Percentiles rank a stretch among this genome's conserved stretches.
Conservation (phyloP, 345 rosid species). For the Isatis tinctoria region DNA sequence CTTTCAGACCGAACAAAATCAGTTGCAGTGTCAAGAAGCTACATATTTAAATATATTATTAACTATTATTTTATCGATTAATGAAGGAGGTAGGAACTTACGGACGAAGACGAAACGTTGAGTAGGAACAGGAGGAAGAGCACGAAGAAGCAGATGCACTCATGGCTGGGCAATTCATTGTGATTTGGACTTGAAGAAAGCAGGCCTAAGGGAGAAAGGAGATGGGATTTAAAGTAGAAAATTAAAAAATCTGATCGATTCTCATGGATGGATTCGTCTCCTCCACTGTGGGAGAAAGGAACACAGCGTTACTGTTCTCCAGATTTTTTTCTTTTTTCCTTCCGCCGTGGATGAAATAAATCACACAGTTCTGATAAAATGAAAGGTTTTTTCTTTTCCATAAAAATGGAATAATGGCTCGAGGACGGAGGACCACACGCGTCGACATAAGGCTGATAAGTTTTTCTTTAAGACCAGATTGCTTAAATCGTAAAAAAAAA, state of each 20-base stretch:
- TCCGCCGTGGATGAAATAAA: neutral
- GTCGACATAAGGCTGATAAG: slow-evolving; percentile 16
- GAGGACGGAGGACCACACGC: slow-evolving; percentile 34
- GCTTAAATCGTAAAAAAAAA: too few relatives aligned
- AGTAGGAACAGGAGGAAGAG: slow-evolving; percentile 43
- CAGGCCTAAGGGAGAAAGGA: neutral
- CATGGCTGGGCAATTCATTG: slow-evolving; percentile 35
- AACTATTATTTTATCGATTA: neutral
- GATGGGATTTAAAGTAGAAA: neutral
- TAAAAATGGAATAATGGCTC: neutral
- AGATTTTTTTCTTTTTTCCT: neutral
- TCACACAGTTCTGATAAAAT: slow-evolving; percentile 19
- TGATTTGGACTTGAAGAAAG: neutral
- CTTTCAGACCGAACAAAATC: neutral
- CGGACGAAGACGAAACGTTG: slow-evolving; percentile 41
- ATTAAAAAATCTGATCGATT: neutral
- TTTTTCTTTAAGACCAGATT: neutral
- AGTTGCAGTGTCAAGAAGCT: neutral
- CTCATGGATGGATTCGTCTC: slow-evolving; percentile 1
- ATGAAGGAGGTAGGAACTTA: slow-evolving; percentile 15
- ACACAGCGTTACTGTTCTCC: neutral
- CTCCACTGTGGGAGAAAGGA: neutral
- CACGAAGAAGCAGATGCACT: slow-evolving; percentile 25
- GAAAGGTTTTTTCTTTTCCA: neutral
- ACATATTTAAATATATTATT: neutral